phyloP scores from a whole-genome alignment of 2,329 filamentous ascomycete genomes.

The Aspergillus pseudoterreus region DNA sequence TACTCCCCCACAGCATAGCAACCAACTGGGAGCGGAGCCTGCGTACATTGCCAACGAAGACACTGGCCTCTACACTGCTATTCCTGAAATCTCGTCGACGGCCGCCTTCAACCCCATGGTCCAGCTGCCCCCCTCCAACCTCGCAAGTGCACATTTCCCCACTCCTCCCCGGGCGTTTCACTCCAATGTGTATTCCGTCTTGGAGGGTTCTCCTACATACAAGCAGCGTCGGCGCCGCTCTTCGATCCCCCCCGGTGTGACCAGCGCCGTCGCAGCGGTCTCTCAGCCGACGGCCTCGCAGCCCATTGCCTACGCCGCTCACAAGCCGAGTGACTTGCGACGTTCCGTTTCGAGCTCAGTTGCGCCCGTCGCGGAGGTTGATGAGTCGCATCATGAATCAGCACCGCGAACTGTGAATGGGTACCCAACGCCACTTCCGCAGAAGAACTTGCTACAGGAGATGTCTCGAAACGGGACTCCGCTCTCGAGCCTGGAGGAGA shows the following conservation, averaged over 20 bases:
- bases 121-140: slow-evolving; percentile 80
- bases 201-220: slow-evolving; percentile 97
- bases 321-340: slow-evolving; percentile 84
- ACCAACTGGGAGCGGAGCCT: slow-evolving; percentile 78
- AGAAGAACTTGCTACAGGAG: slow-evolving; percentile 71
- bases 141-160: slow-evolving; percentile 75
- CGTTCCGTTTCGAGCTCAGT: slow-evolving; percentile 87
- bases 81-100: slow-evolving; percentile 77
- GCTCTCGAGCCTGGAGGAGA: slow-evolving; percentile 77
- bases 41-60: slow-evolving; percentile 98
- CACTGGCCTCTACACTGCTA: slow-evolving; percentile 90
- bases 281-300: slow-evolving; percentile 41
- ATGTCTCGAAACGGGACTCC: slow-evolving; percentile 91
- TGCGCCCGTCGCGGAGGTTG: slow-evolving; percentile 73
- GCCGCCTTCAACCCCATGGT: slow-evolving; percentile 82
- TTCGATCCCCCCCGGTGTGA: slow-evolving; percentile 79
- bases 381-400: slow-evolving; percentile 74
- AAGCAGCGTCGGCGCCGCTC: slow-evolving; percentile 94
- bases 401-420: slow-evolving; percentile 72
- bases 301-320: slow-evolving; percentile 54
- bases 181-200: slow-evolving; percentile 84
- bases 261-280: slow-evolving; percentile 60
- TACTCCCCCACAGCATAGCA: slow-evolving; percentile 86
- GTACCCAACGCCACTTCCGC: slow-evolving; percentile 66
- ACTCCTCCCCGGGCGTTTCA: slow-evolving; percentile 65